Base-by-base conservation (phyloP, 1,139 yeast species). In the Lodderomyces beijingensis region DNA sequence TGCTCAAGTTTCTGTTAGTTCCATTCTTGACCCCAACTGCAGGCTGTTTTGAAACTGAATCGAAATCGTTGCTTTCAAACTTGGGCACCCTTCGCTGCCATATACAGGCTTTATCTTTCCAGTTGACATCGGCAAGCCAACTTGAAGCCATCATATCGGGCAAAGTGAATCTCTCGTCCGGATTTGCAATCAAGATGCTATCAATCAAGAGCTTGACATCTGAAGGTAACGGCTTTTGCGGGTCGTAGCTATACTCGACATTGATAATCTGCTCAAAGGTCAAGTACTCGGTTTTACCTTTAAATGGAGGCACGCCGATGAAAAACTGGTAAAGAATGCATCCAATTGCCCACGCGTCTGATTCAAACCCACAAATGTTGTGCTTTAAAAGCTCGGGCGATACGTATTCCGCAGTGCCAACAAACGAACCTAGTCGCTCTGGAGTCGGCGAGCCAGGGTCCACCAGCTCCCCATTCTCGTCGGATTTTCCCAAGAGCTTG, bases 281-380 rank as follows among this genome's bases (percentile, higher is more conserved):
- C 37, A 86, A 68, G 51, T 88, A 93, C 57, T 93, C 98, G 35
- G 94, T 91, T n/a, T 83, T 67, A 0, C 95, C 98, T 52, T 89
- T 91, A 62, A 93, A 93, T 8, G 99, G 98, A 1, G 98, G 98
- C 34, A 74, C 74, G 1, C 98, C 98, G 15, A 94, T 87, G 46
- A 93, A 82, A 74, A 93, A 79, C 57, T 93, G 98, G 57, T 77
- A 93, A 14, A 93, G 57, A 12, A 93, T 84, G 58, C 98, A 93
- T 1, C 96, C 99, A 44, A 87, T 70, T 0, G 98, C 96, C 99
- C 99, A 93, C 8, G 91, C 69, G 56, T 93, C 99, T 30, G 94
- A 78, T 33, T 87, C 79, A 49, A 81, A 84, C 17, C 96, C 96
- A 41, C 93, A 84, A 17, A 74, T 70, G 51, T 89, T 91, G 45